Evolutionary conservation across 345 rosid species (phyloP).

Genomic region (Eucalyptus cloeziana): DNA sequence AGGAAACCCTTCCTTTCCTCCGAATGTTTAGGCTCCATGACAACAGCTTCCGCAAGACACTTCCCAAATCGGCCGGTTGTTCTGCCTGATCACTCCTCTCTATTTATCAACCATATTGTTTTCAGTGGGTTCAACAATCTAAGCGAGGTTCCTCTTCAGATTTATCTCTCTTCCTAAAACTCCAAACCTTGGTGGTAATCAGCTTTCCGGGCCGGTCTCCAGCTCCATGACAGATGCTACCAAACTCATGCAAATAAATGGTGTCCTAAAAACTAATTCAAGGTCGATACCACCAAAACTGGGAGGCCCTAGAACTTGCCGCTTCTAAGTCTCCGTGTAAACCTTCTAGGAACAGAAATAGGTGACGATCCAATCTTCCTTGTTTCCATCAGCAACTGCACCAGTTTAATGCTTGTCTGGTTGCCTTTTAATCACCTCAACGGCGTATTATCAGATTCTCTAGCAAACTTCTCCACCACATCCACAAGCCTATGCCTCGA

Average conservation of each 20-base stretch:
- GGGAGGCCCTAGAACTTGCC: not conserved
- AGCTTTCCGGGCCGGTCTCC: not conserved
- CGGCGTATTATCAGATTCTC: no score
- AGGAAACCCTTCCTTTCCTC: slow-evolving; percentile 11
- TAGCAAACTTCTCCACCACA: no score
- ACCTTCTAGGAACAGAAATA: not conserved
- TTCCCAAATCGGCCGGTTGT: slow-evolving; percentile 3
- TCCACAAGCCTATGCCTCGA: no score
- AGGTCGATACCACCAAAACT: not conserved
- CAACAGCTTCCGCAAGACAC: not conserved
- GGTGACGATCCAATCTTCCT: not conserved
- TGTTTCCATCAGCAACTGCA: no score
- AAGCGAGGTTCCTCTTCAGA: not conserved
- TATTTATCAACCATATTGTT: not conserved
- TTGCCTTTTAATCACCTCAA: no score
- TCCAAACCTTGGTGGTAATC: not conserved
- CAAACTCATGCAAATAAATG: not conserved
- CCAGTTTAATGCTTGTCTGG: no score
- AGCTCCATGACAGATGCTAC: not conserved
- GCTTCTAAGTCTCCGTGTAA: not conserved
- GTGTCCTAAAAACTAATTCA: not conserved
- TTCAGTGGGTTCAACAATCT: slow-evolving; percentile 6
- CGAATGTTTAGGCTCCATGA: not conserved
- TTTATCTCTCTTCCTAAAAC: not conserved
- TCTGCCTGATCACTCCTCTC: no score